These are phyloP conservation scores for Aspergillus vadensis DNA, from an alignment of 2,329 filamentous ascomycete species.

Conservation along the genomic window DNA sequence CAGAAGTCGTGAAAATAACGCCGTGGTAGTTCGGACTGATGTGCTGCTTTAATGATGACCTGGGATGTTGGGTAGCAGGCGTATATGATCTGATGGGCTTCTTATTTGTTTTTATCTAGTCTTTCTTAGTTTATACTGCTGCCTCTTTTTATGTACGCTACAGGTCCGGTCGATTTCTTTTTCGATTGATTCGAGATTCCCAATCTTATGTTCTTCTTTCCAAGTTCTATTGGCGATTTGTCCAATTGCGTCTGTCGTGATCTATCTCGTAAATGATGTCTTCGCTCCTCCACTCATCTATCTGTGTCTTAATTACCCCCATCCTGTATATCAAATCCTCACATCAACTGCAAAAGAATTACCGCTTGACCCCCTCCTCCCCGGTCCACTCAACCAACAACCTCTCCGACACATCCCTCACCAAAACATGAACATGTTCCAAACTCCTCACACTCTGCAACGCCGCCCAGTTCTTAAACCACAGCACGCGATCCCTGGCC, in stretches of 20 bases:
- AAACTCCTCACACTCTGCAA: slow-evolving; percentile 62
- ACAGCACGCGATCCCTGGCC: slow-evolving; percentile 54
- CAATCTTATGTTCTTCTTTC: slow-evolving; percentile 18
- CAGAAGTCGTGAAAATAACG: slow-evolving; percentile 54
- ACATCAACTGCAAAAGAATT: slow-evolving; percentile 29
- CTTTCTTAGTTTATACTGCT: slow-evolving; percentile 1
- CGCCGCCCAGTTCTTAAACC: slow-evolving; percentile 67
- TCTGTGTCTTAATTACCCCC: too few relatives aligned
- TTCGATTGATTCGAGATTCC: slow-evolving; percentile 21
- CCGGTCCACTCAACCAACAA: slow-evolving; percentile 50
- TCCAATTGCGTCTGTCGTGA: too few relatives aligned
- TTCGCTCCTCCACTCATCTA: too few relatives aligned
- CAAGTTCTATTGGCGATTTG: not conserved
- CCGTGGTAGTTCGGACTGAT: slow-evolving; percentile 8
- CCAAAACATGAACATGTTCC: slow-evolving; percentile 60
- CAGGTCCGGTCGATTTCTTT: slow-evolving; percentile 2
- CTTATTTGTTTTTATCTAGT: slow-evolving; percentile 10
- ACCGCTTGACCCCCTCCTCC: slow-evolving; percentile 24
- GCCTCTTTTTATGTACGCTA: slow-evolving; percentile 5
- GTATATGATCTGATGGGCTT: slow-evolving; percentile 9
- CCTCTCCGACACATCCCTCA: slow-evolving; percentile 51
- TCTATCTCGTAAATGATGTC: too few relatives aligned
- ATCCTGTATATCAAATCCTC: not conserved
- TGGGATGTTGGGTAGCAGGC: slow-evolving; percentile 13
- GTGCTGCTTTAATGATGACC: slow-evolving; percentile 15